These are phyloP conservation scores for Pyrus hybrid DNA, from an alignment of 331 rosid genomes.

Conservation along the genomic window DNA sequence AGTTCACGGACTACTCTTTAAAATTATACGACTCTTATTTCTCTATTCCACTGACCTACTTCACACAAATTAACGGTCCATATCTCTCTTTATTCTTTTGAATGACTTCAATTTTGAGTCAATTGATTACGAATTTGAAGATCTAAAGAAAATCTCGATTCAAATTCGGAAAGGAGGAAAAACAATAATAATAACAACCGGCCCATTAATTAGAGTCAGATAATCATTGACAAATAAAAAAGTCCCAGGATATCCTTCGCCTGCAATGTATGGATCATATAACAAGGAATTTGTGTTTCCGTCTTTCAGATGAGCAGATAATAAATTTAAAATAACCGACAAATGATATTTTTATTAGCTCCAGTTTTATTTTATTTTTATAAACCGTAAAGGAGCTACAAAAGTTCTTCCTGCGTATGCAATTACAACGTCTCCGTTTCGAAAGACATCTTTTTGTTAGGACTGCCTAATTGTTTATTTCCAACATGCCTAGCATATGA, in stretches of 20 bases:
- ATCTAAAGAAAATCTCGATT: too few relatives aligned
- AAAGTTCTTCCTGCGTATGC: neutral
- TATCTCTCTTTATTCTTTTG: too few relatives aligned
- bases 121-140: too few relatives aligned
- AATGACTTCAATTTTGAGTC: accelerated
- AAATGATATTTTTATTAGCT: neutral
- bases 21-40: too few relatives aligned
- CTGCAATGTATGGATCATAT: neutral
- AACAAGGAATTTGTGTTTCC: too few relatives aligned
- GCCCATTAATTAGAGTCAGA: neutral
- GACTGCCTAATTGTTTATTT: neutral
- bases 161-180: too few relatives aligned
- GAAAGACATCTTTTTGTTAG: neutral
- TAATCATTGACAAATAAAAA: neutral
- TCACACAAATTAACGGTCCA: too few relatives aligned
- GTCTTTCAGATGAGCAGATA: too few relatives aligned
- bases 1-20: too few relatives aligned
- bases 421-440: constrained; percentile 14
- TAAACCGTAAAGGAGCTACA: neutral
- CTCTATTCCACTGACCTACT: too few relatives aligned
- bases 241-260: neutral
- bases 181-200: neutral
- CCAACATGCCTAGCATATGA: neutral
- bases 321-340: neutral
- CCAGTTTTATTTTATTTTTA: neutral